Conservation (phyloP, 176 grass and related monocot genomes). For the Guadua angustifolia region DNA sequence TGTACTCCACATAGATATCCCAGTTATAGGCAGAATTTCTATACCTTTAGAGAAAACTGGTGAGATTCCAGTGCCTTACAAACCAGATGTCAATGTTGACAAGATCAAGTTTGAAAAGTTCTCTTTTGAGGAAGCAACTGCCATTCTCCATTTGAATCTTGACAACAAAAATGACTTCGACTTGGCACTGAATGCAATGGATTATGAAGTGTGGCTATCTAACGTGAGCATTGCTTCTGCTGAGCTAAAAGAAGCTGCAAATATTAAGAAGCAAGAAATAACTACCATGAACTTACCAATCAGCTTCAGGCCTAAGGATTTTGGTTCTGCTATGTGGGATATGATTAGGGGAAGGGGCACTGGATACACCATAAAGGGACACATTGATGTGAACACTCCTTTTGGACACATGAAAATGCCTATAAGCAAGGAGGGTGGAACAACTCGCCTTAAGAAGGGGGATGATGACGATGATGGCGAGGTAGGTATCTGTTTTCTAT, state of each 20-base stretch:
- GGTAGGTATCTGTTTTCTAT: slow-evolving; percentile 65
- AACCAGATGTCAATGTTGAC: slow-evolving; percentile 65
- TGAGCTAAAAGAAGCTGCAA: slow-evolving; percentile 62
- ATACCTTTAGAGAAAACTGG: slow-evolving; percentile 79
- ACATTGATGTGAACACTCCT: slow-evolving; percentile 84
- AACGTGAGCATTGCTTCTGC: slow-evolving; percentile 70
- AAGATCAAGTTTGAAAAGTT: slow-evolving; percentile 81
- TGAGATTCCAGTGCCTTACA: slow-evolving; percentile 91
- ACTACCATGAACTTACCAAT: slow-evolving; percentile 80
- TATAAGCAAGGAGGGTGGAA: slow-evolving; percentile 79
- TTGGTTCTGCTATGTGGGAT: slow-evolving; percentile 96
- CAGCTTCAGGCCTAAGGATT: slow-evolving; percentile 83
- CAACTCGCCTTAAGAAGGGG: slow-evolving; percentile 76
- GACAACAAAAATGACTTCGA: slow-evolving; percentile 97
- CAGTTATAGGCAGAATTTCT: slow-evolving; percentile 72
- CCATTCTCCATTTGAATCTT: slow-evolving; percentile 72
- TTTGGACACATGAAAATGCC: slow-evolving; percentile 93
- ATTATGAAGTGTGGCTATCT: slow-evolving; percentile 80
- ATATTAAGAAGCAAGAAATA: slow-evolving; percentile 75
- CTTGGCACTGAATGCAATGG: slow-evolving; percentile 72
- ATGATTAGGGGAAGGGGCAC: slow-evolving; percentile 88
- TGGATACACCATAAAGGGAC: slow-evolving; percentile 86
- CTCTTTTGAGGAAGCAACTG: slow-evolving; percentile 73
- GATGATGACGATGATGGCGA: slow-evolving; percentile 56
- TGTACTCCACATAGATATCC: slow-evolving; percentile 75